phyloP scores from a whole-genome alignment of 257 asterid genomes.

The Plectranthus barbatus region DNA sequence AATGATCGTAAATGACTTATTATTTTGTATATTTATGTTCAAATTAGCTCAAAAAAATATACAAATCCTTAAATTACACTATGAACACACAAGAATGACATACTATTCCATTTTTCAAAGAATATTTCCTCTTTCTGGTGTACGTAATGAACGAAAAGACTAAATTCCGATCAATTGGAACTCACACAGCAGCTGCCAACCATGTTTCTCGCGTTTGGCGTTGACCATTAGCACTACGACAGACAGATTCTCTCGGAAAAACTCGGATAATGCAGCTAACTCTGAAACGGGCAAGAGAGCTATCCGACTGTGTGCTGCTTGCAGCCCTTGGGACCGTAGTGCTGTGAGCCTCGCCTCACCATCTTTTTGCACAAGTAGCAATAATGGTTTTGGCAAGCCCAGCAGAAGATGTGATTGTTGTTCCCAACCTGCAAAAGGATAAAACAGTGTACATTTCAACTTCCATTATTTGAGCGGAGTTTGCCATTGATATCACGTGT shows the following conservation, averaged over 20 bases:
- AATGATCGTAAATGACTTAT: too few relatives aligned
- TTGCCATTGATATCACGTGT: too few relatives aligned
- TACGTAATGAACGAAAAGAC: not conserved
- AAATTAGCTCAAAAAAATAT: too few relatives aligned
- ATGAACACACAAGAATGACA: not conserved
- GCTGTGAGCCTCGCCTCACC: slow-evolving; percentile 66
- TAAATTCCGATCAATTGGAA: too few relatives aligned
- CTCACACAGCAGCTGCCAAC: too few relatives aligned
- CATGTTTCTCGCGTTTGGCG: too few relatives aligned
- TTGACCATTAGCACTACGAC: too few relatives aligned
- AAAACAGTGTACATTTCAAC: not conserved
- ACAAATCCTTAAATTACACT: not conserved
- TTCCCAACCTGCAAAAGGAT: slow-evolving; percentile 41
- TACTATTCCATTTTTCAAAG: not conserved
- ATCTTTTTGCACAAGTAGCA: slow-evolving; percentile 67
- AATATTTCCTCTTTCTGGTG: not conserved
- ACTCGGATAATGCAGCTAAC: too few relatives aligned
- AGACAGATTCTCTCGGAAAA: too few relatives aligned
- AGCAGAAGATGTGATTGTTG: slow-evolving; percentile 83
- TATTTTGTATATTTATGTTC: too few relatives aligned
- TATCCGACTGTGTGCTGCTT: slow-evolving; percentile 65
- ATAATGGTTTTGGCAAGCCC: slow-evolving; percentile 89
- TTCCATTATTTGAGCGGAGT: not conserved
- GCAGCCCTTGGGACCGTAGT: slow-evolving; percentile 81
- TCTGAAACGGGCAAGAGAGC: not conserved